Base-by-base conservation (phyloP, 176 grass and related monocot species). In the Bolboschoenus planiculmis region DNA sequence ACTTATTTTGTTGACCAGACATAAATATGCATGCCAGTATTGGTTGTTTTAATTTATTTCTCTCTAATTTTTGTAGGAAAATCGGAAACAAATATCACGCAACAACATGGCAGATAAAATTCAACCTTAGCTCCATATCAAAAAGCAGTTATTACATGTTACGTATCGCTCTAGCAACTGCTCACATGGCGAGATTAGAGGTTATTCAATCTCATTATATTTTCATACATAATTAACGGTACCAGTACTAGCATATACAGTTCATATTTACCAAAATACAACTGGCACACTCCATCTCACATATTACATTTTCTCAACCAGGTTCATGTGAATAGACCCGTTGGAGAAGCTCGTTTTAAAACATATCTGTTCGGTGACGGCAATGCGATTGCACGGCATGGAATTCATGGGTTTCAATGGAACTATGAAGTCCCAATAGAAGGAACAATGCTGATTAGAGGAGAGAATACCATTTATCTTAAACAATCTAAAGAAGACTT, bases 321-420 rank as follows among this genome's bases (percentile, higher is more conserved):
- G 87, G 83, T 88, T 80, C 74, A 47, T 20, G 30, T 88, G 27
- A 88, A 85, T 56, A 72, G 76, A 0, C 48, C 54, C 5, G 36
- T 18, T 36, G 76, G 42, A 42, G 16, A 23, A 13, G 20, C 58
- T 63, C 75, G 60, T 53, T 68, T 97, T 27, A 85, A 67, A 23
- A 88, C 91, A 11, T 5, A 37, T 10, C 68, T 50, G 33, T 88
- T 88, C 30, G 94, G 94, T 1, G 89, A 88, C 4, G 81, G 82
- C 47, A 97, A 97, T 64, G 70, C 78, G 2, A 93, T 97, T 73
- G 89, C 94, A 7, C 80, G 94, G 2, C 79, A 82, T 48, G 79
- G 79, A 61, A 81, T 65, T 64, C 79, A 82, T 8, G 79, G 79
- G 7, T 48, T 76, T 4, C 87, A 89, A 83, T 83, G 90, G 87